Base-by-base conservation (phyloP, 495 filamentous ascomycete genomes). In the Talaromyces trachyspermus region DNA sequence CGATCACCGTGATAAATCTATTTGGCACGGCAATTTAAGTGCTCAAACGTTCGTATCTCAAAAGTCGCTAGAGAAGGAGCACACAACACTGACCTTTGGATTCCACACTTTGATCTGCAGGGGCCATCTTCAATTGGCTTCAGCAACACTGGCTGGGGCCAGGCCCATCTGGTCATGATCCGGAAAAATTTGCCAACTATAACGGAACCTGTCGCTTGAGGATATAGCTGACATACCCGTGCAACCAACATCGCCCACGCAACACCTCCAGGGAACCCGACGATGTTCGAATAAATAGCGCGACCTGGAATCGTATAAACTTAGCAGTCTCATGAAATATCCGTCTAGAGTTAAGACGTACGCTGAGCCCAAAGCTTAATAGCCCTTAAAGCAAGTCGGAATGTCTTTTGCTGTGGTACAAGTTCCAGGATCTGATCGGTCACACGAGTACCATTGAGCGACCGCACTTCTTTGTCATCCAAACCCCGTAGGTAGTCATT, bases 211-310 rank as follows among this genome's bases (percentile, higher is more conserved):
- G 85, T 85, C 12, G 94, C 92, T 59, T 86, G 87, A 12, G 92
- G 92, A 68, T 96, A 98, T n/a, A 97, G 73, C 62, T 98, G 92
- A 60, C 92, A 98, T 37, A 97, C 87, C 49, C 92, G 75, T 18
- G 92, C 92, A 15, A 97, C 89, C 55, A 97, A 71, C 84, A 98
- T 95, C 23, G 91, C 92, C 88, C 90, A 98, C 15, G 92, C 92
- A 40, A 98, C 89, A 66, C 92, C 92, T 49, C 92, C 92, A 8
- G 92, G 94, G 53, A 89, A 98, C 12, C 92, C 92, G 48, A 95
- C 88, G 50, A 98, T 86, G 55, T 95, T 95, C 43, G 88, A 85
- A 60, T 96, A 96, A 14, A 97, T 86, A 9, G 87, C 92, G 46
- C 89, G 84, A 11, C 71, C 79, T 83, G 39, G 47, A 46, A 11